Evolutionary conservation across 768 basidiomycete species (phyloP).

Genomic region (Naganishia vishniacii): DNA sequence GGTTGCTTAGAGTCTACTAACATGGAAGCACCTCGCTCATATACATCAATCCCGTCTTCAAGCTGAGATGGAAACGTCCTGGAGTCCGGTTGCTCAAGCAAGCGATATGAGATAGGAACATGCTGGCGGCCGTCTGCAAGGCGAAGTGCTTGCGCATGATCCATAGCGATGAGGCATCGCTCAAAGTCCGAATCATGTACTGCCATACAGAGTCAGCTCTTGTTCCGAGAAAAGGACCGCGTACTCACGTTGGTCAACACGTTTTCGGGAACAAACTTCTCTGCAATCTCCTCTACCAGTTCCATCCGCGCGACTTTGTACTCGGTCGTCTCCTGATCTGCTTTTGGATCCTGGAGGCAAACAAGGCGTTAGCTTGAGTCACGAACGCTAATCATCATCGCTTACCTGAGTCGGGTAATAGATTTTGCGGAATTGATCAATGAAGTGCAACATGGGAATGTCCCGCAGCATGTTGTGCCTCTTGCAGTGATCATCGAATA

Average conservation of each 20-base stretch:
- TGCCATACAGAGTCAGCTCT: constrained; percentile 46
- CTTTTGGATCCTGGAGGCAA: constrained; percentile 8
- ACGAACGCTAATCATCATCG: too few relatives aligned
- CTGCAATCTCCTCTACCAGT: constrained; percentile 75
- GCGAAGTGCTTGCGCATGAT: constrained; percentile 96
- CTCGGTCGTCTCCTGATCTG: constrained; percentile 52
- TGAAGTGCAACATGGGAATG: constrained; percentile 76
- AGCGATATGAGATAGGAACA: constrained; percentile 87
- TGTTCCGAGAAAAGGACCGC: background rate
- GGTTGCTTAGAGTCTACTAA: constrained; percentile 42
- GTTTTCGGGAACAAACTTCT: constrained; percentile 84
- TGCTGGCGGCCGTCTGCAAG: constrained; percentile 73
- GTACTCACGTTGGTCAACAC: constrained; percentile 69
- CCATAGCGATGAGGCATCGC: constrained; percentile 79
- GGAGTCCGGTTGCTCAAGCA: constrained; percentile 78
- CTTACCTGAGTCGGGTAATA: constrained; percentile 25
- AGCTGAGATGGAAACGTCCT: constrained; percentile 76
- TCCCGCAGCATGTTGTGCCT: constrained; percentile 70
- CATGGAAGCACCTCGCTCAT: constrained; percentile 91
- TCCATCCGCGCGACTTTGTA: constrained; percentile 56
- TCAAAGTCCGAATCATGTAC: constrained; percentile 89
- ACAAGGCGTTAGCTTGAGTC: too few relatives aligned
- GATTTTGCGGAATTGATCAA: constrained; percentile 65
- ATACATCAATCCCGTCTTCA: constrained; percentile 80
- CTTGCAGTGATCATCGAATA: constrained; percentile 85